Percentiles rank a stretch among this genome's conserved stretches.
Conservation (phyloP, 345 rosid genomes). For the Trapa incisa region DNA sequence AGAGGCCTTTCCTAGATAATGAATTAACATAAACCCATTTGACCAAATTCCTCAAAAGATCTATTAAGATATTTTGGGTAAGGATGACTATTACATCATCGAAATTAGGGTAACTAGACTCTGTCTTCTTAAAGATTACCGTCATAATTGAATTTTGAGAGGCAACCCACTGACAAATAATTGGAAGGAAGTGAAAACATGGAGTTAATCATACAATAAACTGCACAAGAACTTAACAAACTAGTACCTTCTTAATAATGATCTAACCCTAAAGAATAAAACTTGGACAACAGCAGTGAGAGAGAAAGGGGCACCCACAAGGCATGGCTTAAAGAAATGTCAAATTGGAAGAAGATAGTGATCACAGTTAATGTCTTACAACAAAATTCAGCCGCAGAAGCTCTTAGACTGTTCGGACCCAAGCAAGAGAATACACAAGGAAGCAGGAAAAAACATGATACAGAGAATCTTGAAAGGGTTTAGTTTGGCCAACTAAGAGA, state of each 20-base stretch:
- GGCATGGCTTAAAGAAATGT: background rate
- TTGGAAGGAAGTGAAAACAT: background rate
- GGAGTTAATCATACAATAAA: background rate
- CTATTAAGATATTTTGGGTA: background rate
- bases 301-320: slow-evolving; percentile 1
- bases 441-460: background rate
- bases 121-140: background rate
- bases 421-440: slow-evolving; percentile 15
- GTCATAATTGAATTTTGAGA: background rate
- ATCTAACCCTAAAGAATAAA: background rate
- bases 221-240: background rate
- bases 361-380: slow-evolving; percentile 5
- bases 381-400: slow-evolving; percentile 20
- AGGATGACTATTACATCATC: background rate
- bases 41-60: background rate
- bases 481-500: slow-evolving; percentile 18
- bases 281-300: slow-evolving; percentile 3
- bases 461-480: background rate
- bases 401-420: slow-evolving; percentile 16
- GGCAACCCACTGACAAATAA: background rate
- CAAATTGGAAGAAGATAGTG: background rate
- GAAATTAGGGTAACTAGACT: background rate
- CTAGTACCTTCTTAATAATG: background rate
- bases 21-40: background rate
- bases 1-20: background rate